phyloP scores from a whole-genome alignment of 2,329 filamentous ascomycete genomes.

The Ophiocordyceps camponoti-leonardi region DNA sequence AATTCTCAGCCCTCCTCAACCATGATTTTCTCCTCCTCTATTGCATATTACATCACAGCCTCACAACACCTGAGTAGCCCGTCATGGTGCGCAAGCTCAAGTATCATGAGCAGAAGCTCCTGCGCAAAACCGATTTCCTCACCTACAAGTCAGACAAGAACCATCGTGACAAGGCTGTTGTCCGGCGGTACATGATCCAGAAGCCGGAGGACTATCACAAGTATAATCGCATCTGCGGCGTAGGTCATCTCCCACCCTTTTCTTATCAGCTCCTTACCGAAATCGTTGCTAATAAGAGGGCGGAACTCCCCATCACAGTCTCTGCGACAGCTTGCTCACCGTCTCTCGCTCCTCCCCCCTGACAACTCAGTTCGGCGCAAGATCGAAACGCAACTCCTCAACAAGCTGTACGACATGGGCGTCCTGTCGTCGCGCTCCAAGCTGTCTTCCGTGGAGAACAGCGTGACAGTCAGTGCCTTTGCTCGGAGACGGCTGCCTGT shows the following conservation, averaged over 20 bases:
- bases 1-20: not conserved
- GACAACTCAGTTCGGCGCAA: slow-evolving; percentile 63
- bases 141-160: slow-evolving; percentile 79
- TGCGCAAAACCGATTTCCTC: slow-evolving; percentile 85
- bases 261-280: not conserved
- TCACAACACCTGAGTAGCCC: slow-evolving; percentile 2
- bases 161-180: slow-evolving; percentile 67
- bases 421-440: slow-evolving; percentile 61
- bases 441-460: slow-evolving; percentile 71
- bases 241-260: slow-evolving; percentile 16
- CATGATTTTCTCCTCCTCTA: not conserved
- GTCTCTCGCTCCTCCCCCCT: slow-evolving; percentile 66
- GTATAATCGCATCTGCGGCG: slow-evolving; percentile 50
- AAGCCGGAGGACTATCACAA: slow-evolving; percentile 71
- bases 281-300: not conserved
- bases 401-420: slow-evolving; percentile 89
- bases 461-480: slow-evolving; percentile 78
- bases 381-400: slow-evolving; percentile 71
- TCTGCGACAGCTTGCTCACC: slow-evolving; percentile 80
- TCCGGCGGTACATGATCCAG: slow-evolving; percentile 79
- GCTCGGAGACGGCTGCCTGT: slow-evolving; percentile 71
- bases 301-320: slow-evolving; percentile 29
- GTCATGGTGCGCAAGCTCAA: slow-evolving; percentile 91
- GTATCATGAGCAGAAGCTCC: slow-evolving; percentile 89
- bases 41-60: not conserved